phyloP scores from a whole-genome alignment of 1,284 basidiomycete species.

The Sporisorium graminicola region DNA sequence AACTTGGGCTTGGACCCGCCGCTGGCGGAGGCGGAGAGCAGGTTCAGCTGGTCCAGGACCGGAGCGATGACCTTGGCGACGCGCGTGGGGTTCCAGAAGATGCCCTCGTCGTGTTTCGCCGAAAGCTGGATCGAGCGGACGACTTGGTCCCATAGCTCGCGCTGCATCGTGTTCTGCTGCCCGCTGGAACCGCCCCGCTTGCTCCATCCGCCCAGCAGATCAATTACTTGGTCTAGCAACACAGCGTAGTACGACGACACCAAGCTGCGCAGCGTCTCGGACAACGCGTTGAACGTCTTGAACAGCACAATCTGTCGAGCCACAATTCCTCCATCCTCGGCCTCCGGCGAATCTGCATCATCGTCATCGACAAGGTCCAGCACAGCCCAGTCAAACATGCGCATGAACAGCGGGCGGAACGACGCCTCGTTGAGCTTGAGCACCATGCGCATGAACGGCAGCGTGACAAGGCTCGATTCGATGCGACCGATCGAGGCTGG shows the following conservation, averaged over 20 bases:
- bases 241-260: slow-evolving; percentile 68
- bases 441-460: slow-evolving; percentile 87
- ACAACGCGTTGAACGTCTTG: slow-evolving; percentile 57
- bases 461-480: slow-evolving; percentile 72
- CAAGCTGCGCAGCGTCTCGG: slow-evolving; percentile 56
- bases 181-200: slow-evolving; percentile 39
- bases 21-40: slow-evolving; percentile 20
- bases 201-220: slow-evolving; percentile 74
- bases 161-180: slow-evolving; percentile 11
- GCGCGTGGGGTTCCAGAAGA: slow-evolving; percentile 89
- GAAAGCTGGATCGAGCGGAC: slow-evolving; percentile 79
- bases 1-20: slow-evolving; percentile 3
- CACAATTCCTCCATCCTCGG: slow-evolving; percentile 47
- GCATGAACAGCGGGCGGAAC: slow-evolving; percentile 92
- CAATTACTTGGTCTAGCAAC: slow-evolving; percentile 79
- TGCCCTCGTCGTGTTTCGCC: slow-evolving; percentile 83
- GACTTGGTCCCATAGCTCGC: slow-evolving; percentile 77
- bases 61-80: slow-evolving; percentile 76
- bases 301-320: slow-evolving; percentile 62
- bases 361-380: slow-evolving; percentile 73
- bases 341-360: slow-evolving; percentile 20
- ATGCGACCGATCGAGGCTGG: slow-evolving; percentile 70
- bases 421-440: slow-evolving; percentile 92
- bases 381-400: slow-evolving; percentile 95
- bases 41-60: slow-evolving; percentile 76